Conservation (phyloP, 768 basidiomycete genomes). For the Podaxis sp. region DNA sequence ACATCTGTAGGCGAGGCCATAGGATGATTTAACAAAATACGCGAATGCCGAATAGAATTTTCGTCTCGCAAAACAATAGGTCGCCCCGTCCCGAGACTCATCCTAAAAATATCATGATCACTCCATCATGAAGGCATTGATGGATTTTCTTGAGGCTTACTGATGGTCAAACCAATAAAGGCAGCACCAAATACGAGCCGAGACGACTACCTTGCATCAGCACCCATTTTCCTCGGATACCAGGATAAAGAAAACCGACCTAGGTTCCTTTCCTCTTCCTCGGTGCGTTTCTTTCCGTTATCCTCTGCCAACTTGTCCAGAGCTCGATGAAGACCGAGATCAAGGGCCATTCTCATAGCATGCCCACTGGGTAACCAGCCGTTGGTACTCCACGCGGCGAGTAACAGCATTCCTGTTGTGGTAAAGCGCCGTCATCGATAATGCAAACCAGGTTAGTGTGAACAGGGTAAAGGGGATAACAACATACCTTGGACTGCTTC, state of each 20-base stretch:
- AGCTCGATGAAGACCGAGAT: conserved; percentile 89
- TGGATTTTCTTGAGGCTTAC: conserved; percentile 38
- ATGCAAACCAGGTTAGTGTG: neutral
- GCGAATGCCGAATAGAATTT: conserved; percentile 79
- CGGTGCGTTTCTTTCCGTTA: conserved; percentile 56
- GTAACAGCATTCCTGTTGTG: conserved; percentile 78
- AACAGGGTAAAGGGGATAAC: conserved; percentile 11
- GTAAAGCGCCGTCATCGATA: conserved; percentile 15
- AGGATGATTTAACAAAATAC: conserved; percentile 74
- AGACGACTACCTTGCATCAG: conserved; percentile 56
- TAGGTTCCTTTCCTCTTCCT: conserved; percentile 85
- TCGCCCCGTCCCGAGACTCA: conserved; percentile 89
- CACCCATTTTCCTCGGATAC: neutral
- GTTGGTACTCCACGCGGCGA: conserved; percentile 92
- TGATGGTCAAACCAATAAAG: conserved; percentile 97
- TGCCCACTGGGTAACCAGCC: conserved; percentile 96
- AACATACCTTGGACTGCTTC: conserved; percentile 86
- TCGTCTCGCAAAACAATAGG: conserved; percentile 90
- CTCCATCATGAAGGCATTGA: neutral
- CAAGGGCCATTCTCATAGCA: conserved; percentile 93
- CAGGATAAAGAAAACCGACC: conserved; percentile 39
- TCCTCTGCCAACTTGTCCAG: conserved; percentile 86
- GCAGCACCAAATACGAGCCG: conserved; percentile 91
- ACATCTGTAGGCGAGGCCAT: conserved; percentile 91
- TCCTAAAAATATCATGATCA: conserved; percentile 36